These are phyloP conservation scores for Camelina laxa DNA, from an alignment of 345 rosid species.

Conservation along the genomic window DNA sequence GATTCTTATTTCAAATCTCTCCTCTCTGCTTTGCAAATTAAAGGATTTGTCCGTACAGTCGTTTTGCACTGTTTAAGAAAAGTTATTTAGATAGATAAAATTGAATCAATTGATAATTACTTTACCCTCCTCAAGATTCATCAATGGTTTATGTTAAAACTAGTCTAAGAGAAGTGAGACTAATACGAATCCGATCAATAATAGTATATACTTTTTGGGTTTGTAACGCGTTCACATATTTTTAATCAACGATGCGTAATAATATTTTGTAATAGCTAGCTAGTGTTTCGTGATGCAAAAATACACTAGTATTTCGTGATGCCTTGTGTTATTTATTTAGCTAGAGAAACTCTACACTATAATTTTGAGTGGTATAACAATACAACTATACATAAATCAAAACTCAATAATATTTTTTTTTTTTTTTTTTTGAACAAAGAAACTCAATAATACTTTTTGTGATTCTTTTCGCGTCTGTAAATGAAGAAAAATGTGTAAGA, in stretches of 20 bases:
- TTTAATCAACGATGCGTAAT: background rate
- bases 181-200: background rate
- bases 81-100: background rate
- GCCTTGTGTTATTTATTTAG: constrained; percentile 1
- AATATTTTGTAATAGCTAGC: background rate
- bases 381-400: background rate
- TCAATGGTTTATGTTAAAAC: constrained; percentile 3
- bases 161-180: background rate
- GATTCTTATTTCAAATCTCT: constrained; percentile 40
- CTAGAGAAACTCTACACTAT: background rate
- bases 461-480: constrained; percentile 13
- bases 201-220: background rate
- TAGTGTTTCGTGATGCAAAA: constrained; percentile 24
- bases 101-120: background rate
- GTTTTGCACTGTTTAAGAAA: background rate
- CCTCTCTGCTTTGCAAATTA: constrained; percentile 10
- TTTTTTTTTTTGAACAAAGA: too few species aligned
- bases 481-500: background rate
- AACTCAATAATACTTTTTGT: background rate
- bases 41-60: constrained; percentile 38
- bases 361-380: background rate
- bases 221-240: background rate
- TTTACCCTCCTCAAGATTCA: background rate
- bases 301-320: background rate
- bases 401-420: background rate